phyloP scores from a whole-genome alignment of 2,329 filamentous ascomycete genomes.

The Alternaria arbusti region DNA sequence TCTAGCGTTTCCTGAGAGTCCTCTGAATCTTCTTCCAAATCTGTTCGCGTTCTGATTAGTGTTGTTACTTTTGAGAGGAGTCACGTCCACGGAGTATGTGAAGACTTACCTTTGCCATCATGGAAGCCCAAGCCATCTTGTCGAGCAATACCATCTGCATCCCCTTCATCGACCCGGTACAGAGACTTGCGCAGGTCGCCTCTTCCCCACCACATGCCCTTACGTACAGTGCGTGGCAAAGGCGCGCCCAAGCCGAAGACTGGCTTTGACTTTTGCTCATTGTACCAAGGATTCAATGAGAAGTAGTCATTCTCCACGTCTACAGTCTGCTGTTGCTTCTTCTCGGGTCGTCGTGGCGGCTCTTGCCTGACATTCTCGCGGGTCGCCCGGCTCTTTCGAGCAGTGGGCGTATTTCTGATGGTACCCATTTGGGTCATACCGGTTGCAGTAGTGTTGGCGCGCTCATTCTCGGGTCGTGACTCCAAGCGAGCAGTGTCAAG shows the following conservation, averaged over 20 bases:
- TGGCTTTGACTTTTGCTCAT: slow-evolving; percentile 59
- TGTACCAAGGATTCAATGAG: slow-evolving; percentile 62
- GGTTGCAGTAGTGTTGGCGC: slow-evolving; percentile 8
- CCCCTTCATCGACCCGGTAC: slow-evolving; percentile 22
- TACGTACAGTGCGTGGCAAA: slow-evolving; percentile 60
- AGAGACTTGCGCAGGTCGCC: slow-evolving; percentile 53
- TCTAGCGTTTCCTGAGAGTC: slow-evolving; percentile 16
- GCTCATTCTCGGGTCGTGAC: slow-evolving; percentile 10
- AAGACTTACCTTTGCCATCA: slow-evolving; percentile 19
- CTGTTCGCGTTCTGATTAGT: slow-evolving; percentile 9
- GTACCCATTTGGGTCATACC: slow-evolving; percentile 21
- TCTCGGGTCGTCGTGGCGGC: slow-evolving; percentile 28
- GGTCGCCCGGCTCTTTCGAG: slow-evolving; percentile 19
- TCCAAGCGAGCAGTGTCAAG: slow-evolving; percentile 15
- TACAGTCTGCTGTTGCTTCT: slow-evolving; percentile 32
- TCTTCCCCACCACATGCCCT: slow-evolving; percentile 57
- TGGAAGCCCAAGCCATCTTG: slow-evolving; percentile 24
- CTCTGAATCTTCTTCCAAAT: slow-evolving; percentile 17
- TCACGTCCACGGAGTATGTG: background rate
- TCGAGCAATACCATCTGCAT: slow-evolving; percentile 21
- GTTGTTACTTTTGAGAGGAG: background rate
- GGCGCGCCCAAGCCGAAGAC: slow-evolving; percentile 63
- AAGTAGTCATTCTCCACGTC: slow-evolving; percentile 61
- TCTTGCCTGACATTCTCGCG: slow-evolving; percentile 14
- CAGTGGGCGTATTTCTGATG: slow-evolving; percentile 16